A percentile compares a stretch with the other conserved stretches of the same genome.
phyloP scores from a whole-genome alignment of 257 asterid species.

The Solanum chiquidenum region DNA sequence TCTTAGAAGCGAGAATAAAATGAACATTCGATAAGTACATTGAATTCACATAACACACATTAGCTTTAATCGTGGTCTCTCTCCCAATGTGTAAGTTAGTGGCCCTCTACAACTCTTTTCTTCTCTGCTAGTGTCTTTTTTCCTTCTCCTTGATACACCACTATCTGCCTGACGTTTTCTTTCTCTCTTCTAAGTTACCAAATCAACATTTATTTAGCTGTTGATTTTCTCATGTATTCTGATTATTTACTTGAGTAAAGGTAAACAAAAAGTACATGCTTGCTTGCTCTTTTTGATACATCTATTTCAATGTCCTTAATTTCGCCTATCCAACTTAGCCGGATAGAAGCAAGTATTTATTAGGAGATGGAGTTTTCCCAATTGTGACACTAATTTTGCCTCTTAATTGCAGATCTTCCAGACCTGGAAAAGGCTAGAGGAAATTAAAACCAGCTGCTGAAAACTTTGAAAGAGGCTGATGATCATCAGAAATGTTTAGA shows the following conservation, averaged over 20 bases:
- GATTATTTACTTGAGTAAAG: background rate
- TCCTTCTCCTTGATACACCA: background rate
- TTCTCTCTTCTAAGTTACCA: background rate
- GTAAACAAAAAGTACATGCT: background rate
- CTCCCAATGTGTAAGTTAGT: background rate
- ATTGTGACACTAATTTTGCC: background rate
- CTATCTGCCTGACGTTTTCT: background rate
- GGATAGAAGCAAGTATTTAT: background rate
- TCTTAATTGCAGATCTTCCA: conserved; percentile 62
- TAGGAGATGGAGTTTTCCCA: background rate
- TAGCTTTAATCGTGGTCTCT: background rate
- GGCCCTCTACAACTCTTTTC: background rate
- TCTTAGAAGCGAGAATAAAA: background rate
- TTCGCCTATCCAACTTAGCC: background rate
- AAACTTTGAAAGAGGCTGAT: background rate
- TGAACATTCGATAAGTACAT: background rate
- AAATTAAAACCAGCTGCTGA: conserved; percentile 4
- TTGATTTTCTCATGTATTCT: background rate
- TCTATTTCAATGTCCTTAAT: background rate
- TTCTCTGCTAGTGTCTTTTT: background rate
- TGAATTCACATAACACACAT: background rate
- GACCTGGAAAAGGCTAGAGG: conserved; percentile 78
- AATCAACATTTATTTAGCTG: background rate
- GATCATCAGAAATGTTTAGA: background rate
- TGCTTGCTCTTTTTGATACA: background rate